Conservation (phyloP, 176 grass and related monocot genomes). For the Alopecurus myosuroides region DNA sequence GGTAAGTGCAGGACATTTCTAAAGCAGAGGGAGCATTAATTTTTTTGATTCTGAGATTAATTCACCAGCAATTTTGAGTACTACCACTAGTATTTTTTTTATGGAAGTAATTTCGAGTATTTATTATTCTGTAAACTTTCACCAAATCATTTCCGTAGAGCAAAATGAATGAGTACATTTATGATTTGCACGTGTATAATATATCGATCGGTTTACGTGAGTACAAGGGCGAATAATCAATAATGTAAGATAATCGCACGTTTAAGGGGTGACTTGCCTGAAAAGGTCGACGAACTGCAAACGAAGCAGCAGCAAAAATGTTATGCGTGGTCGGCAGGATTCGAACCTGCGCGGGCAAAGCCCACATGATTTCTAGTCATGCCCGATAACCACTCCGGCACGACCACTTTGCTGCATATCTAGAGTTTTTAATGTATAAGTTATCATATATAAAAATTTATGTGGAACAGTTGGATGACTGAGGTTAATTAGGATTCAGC, state of each 20-base stretch:
- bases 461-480: no score
- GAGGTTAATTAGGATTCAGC: no score
- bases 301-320: neutral
- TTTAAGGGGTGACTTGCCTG: neutral
- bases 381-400: slow-evolving; percentile 99
- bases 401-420: slow-evolving; percentile 32
- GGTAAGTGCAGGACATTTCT: neutral
- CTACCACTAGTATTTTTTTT: no score
- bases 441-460: no score
- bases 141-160: neutral
- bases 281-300: neutral
- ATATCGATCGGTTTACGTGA: neutral
- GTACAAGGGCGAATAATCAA: no score
- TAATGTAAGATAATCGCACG: no score
- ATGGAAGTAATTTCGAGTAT: no score
- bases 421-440: no score
- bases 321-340: slow-evolving; percentile 93
- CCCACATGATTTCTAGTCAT: slow-evolving; percentile 99
- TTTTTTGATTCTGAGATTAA: neutral
- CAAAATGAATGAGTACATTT: slow-evolving; percentile 8
- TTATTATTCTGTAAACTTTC: neutral
- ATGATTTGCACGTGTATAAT: neutral
- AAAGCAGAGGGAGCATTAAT: neutral
- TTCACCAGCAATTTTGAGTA: neutral
- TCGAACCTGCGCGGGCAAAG: slow-evolving; percentile 98